Evolutionary conservation across 2,329 filamentous ascomycete species (phyloP).

Genomic region (Stachybotrys echinatus): DNA sequence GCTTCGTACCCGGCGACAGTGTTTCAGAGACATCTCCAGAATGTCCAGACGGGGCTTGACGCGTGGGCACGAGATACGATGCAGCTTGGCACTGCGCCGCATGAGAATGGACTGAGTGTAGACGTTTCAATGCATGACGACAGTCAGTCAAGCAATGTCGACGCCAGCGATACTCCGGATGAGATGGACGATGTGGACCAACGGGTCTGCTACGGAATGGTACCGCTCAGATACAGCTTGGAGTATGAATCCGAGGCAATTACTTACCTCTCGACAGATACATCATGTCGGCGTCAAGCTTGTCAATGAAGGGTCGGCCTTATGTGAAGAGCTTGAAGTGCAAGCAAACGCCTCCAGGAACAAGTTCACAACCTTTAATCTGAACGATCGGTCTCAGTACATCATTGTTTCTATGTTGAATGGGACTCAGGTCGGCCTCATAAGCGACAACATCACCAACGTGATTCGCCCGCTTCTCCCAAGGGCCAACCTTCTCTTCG

Average conservation of each 20-base stretch:
- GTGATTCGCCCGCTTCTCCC: neutral
- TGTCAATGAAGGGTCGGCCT: neutral
- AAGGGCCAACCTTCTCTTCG: conserved; percentile 1
- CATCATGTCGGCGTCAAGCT: neutral
- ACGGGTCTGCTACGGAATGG: neutral
- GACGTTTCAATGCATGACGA: neutral
- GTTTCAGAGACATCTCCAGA: neutral
- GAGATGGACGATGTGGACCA: neutral
- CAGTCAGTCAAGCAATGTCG: neutral
- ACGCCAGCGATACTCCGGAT: neutral
- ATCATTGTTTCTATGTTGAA: neutral
- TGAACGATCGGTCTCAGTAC: neutral
- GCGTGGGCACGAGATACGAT: neutral
- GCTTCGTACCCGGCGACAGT: neutral
- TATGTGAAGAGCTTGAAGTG: neutral
- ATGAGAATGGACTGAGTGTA: neutral
- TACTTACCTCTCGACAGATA: too few species aligned
- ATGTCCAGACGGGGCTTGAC: neutral
- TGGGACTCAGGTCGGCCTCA: neutral
- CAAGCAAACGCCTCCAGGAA: neutral
- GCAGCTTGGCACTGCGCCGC: neutral
- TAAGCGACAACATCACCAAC: neutral
- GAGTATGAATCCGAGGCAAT: too few species aligned
- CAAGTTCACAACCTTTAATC: neutral
- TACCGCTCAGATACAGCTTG: neutral